Base-by-base conservation (phyloP, 176 grass and related monocot genomes). In the Rhipidocladum racemiflorum region DNA sequence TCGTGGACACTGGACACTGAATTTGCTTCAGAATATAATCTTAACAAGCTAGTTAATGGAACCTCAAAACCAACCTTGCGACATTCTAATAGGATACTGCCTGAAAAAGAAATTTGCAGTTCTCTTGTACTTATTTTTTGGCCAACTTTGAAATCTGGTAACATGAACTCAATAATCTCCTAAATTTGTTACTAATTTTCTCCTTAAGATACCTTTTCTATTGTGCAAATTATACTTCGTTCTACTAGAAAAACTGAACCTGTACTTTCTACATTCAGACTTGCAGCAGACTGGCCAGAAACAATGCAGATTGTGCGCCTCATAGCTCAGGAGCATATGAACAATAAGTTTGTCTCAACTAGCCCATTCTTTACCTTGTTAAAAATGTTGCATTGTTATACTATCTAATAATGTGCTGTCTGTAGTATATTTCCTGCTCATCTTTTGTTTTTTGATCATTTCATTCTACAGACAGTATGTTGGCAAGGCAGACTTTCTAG, bases 261-360 rank as follows among this genome's bases (percentile, higher is more conserved):
- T 63, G 46, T 81, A 63, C 21, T 59, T 86, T 78, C 3, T 81
- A 4, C 77, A 29, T 89, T 74, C 92, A 99, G 96, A 67, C 85
- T 99, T 79, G 96, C 91, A 76, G 76, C 79, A 69, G 96, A 95
- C 87, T 99, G 96, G 96, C 92, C 96, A 81, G 81, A 82, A 87
- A 95, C 91, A 24, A 93, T 99, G 96, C 96, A 99, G 87, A 99
- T 99, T 77, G 92, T 95, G 80, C 92, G 96, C 46, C 93, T 99
- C 70, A 93, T 99, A 88, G 89, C 93, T 44, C 89, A 99, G 84
- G 96, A 99, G 55, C 96, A 95, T 89, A 95, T 99, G 93, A 93
- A 85, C 74, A 99, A 99, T 72, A 99, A 93, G 93, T 99, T 87
- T 39, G 81, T 88, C 28, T 73, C 62, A 46, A 73, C 27, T 75